Evolutionary conservation across 768 basidiomycete genomes (phyloP), one percentile per base, ranked within the genome.

Genomic region (Boletus barrowsii): DNA sequence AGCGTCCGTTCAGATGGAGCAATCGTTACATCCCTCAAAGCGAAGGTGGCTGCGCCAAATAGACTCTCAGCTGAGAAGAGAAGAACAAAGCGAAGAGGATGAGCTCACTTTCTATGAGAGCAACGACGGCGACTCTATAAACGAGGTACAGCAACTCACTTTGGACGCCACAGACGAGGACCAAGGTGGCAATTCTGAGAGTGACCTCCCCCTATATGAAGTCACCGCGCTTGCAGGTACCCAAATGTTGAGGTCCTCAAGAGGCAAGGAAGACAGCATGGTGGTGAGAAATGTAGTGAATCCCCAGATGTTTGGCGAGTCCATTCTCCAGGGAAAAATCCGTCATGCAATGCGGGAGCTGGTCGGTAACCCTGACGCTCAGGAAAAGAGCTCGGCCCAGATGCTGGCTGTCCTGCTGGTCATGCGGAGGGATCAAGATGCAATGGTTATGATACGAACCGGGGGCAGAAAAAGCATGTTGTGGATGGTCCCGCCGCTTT

Each of bases 381-480:
- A 2, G 6, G 45, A 55, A 24, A 58, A 48, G 49, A 51, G 45
- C 30, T 18, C 5, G 1, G 49, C 39, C 2, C 57, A 58, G 15
- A 42, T 58, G 49, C 15, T 39, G 0, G 53, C n/a, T 0, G 39
- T 55, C 7, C 11, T 51, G n/a, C 13, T 49, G 4, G 48, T 49
- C 20, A 49, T 49, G 37, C 26, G 30, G 39, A 18, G 18, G n/a
- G 18, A 40, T 10, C 48, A 50, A 50, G 45, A 59, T 5, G 43
- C 35, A 1, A 41, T 49, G 39, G 18, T 59, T 14, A 59, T 51
- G 3, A 41, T 59, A 10, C 7, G 29, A 0, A 59, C 54, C 0
- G 47, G 58, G 0, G 51, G 58, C 0, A 54, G 58, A 0, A 59
- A 59, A 17, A 49, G 43, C 20, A 56, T 56, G 51, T 17, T 56